Evolutionary conservation across 2,329 filamentous ascomycete species (phyloP).

Genomic region (Epichloe elymi): DNA sequence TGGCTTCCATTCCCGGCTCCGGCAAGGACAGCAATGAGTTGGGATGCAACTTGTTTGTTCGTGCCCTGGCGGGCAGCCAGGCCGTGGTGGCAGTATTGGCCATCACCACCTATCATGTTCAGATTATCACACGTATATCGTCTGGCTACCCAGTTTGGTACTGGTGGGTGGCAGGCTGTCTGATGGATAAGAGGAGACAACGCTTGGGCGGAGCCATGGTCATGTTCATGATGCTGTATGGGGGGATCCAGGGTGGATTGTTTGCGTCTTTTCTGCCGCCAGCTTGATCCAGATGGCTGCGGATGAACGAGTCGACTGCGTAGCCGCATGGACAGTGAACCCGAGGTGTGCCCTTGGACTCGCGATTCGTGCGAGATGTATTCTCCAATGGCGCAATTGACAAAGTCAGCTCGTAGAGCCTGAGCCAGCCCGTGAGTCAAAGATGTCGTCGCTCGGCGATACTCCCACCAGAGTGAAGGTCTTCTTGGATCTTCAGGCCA

Average conservation of each 20-base stretch:
- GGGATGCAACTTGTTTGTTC: conserved; percentile 21
- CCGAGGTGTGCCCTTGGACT: no score
- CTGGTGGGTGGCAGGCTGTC: conserved; percentile 53
- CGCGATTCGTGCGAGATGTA: no score
- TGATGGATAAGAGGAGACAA: conserved; percentile 21
- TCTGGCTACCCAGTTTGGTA: conserved; percentile 89
- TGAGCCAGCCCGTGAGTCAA: no score
- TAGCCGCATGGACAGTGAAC: no score
- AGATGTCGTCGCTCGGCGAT: no score
- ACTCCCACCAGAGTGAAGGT: no score
- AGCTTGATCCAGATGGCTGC: conserved; percentile 36
- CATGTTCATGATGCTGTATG: conserved; percentile 69
- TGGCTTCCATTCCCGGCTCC: neutral
- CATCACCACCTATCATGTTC: conserved; percentile 74
- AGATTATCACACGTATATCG: conserved; percentile 81
- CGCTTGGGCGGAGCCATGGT: conserved; percentile 31
- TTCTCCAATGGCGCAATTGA: no score
- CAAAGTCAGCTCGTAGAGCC: no score
- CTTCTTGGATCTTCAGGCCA: no score
- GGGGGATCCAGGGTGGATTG: conserved; percentile 67
- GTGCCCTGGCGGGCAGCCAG: conserved; percentile 58
- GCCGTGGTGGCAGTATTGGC: conserved; percentile 57
- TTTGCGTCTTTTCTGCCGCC: conserved; percentile 82
- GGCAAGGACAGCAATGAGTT: conserved; percentile 4
- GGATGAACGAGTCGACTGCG: neutral